phyloP scores from a whole-genome alignment of 768 basidiomycete species.

The Xerocomus potaroensis region DNA sequence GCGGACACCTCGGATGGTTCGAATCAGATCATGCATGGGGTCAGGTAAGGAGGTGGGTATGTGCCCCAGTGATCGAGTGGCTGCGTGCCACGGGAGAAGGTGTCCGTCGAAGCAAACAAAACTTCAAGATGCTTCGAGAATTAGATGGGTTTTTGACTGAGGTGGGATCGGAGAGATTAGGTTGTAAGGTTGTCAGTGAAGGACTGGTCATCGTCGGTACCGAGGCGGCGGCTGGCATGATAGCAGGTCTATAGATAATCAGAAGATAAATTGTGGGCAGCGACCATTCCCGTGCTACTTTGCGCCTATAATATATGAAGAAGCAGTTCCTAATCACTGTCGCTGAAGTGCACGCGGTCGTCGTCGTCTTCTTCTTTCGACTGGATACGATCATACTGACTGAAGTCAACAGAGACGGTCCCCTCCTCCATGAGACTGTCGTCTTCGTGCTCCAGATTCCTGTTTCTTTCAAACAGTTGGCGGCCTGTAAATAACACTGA shows the following conservation, averaged over 20 bases:
- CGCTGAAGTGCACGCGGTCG: slow-evolving; percentile 69
- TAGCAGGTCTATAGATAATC: slow-evolving; percentile 53
- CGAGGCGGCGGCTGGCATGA: slow-evolving; percentile 48
- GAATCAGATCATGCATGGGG: slow-evolving; percentile 40
- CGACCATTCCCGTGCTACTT: slow-evolving; percentile 7
- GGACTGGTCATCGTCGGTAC: slow-evolving; percentile 51
- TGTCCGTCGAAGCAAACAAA: slow-evolving; percentile 35
- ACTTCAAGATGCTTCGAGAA: slow-evolving; percentile 37
- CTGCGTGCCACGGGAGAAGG: slow-evolving; percentile 53
- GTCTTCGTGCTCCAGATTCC: slow-evolving; percentile 65
- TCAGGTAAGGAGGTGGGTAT: slow-evolving; percentile 53
- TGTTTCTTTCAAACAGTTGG: slow-evolving; percentile 86
- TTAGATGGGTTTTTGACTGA: slow-evolving; percentile 61
- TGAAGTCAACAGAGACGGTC: slow-evolving; percentile 80
- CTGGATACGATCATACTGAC: slow-evolving; percentile 76
- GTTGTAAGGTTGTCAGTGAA: slow-evolving; percentile 54
- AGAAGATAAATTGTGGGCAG: slow-evolving; percentile 11
- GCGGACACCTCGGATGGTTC: slow-evolving; percentile 86
- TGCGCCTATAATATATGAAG: background rate
- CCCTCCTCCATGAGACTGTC: slow-evolving; percentile 82
- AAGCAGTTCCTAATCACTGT: slow-evolving; percentile 64
- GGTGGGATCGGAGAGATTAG: slow-evolving; percentile 50
- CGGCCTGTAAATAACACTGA: slow-evolving; percentile 53
- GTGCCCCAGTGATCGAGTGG: slow-evolving; percentile 72
- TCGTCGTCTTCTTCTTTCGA: slow-evolving; percentile 55